Percentiles rank a stretch among this genome's conserved stretches.
Evolutionary conservation across 2,329 filamentous ascomycete species (phyloP).

Genomic region (Aspergillus udagawae): DNA sequence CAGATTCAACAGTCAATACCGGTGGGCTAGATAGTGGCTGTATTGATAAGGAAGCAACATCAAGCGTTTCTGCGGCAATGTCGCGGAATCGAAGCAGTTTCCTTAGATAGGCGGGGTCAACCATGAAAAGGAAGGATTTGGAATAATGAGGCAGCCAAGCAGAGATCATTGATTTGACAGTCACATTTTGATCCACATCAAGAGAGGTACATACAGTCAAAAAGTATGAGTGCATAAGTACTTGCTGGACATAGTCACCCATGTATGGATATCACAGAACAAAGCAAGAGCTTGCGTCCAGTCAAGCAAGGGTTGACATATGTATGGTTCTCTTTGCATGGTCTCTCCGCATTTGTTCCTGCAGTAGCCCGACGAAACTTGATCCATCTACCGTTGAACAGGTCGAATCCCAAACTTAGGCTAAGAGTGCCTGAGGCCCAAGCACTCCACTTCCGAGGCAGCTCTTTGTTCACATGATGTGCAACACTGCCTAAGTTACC

Average conservation of each 20-base stretch:
- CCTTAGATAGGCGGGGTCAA: background rate
- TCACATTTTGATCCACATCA: background rate
- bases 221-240: background rate
- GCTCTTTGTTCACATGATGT: background rate
- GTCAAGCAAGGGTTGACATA: background rate
- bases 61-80: no score
- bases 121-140: background rate
- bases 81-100: no score
- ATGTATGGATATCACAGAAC: background rate
- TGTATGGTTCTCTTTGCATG: background rate
- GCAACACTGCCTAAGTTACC: background rate
- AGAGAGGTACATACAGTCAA: background rate
- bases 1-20: background rate
- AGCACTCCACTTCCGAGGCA: background rate
- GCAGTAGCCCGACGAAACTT: constrained; percentile 32
- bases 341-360: constrained; percentile 31
- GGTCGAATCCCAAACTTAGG: constrained; percentile 14
- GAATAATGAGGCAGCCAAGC: background rate
- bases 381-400: constrained; percentile 19
- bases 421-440: background rate
- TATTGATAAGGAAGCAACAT: background rate
- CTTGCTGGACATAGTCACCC: no score
- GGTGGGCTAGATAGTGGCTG: background rate
- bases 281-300: background rate
- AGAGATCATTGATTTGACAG: background rate